Base-by-base conservation (phyloP, 345 rosid genomes). In the Bretschneidera sinensis region DNA sequence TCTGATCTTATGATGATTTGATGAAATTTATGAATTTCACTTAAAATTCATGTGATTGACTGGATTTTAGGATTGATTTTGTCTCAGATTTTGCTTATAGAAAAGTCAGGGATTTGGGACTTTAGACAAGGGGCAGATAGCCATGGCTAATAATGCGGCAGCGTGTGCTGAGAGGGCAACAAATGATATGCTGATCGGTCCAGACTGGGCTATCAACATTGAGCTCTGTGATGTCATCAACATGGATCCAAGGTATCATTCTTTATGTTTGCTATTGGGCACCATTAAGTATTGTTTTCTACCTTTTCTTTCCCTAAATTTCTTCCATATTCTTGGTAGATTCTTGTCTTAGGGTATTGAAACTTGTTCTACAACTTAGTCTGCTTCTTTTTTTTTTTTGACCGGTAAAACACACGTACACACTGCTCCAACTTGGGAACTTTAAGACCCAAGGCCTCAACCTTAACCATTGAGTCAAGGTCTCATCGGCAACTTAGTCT, bases 101-200 rank as follows among this genome's bases (percentile, higher is more conserved):
- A 54, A 61, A 24, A 20, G 49, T 50, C 57, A 63, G 63, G 71
- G 34, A 55, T 67, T 21, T 45, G 24, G 67, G 54, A 57, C 45
- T 64, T 64, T 25, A 22, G 18, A 64, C 49, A 62, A 53, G 68
- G 60, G 57, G 24, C 1, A 43, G 67, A 47, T 59, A 2, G 51
- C 48, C 63, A 92, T 89, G 98, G 86, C 91, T n/a, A 79, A 70
- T 72, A 82, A 64, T 55, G 98, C 81, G 14, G 83, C 90, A 31
- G 76, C 88, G n/a, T 87, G 88, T 69, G 98, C 96, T 24, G 99
- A 94, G 80, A 88, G 97, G 76, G 97, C 97, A 17, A 94, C 99
- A 0, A 90, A 79, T 71, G 97, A 90, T 74, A 79, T 79, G 85
- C 66, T 94, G 76, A 82, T 86, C 51, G 92, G 92, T 65, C 99